A percentile compares a stretch with the other conserved stretches of the same genome.
Conservation (phyloP, 169 alveolate species). For the Cryptosporidium sp. region DNA sequence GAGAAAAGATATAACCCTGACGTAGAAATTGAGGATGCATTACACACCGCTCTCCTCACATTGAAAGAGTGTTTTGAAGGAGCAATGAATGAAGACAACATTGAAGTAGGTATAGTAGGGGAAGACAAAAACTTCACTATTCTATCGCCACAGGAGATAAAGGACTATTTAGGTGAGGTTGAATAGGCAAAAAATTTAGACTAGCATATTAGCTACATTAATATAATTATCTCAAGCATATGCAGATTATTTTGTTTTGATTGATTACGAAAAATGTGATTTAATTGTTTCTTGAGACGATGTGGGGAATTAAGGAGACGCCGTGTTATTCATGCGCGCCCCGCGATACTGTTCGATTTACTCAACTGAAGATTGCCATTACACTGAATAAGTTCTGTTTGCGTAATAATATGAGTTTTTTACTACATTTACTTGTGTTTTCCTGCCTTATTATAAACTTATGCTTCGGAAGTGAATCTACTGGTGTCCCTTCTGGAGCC, state of each 20-base stretch:
- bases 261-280: neutral
- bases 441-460: neutral
- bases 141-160: constrained; percentile 89
- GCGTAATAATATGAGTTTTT: neutral
- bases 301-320: constrained; percentile 28
- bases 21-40: constrained; percentile 93
- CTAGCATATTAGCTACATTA: neutral
- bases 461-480: constrained; percentile 28
- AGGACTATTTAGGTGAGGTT: constrained; percentile 93
- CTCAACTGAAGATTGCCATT: neutral
- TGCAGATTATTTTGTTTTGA: neutral
- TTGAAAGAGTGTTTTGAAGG: constrained; percentile 96
- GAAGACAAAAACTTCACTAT: constrained; percentile 88
- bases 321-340: constrained; percentile 18
- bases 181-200: constrained; percentile 79
- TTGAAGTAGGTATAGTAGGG: constrained; percentile 96
- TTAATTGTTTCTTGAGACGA: neutral
- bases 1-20: constrained; percentile 95
- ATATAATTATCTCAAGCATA: neutral
- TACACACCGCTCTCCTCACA: constrained; percentile 88
- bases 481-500: constrained; percentile 44
- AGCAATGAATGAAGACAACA: constrained; percentile 94
- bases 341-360: neutral
- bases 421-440: neutral
- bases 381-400: constrained; percentile 1